A percentile compares a stretch with the other conserved stretches of the same genome.
Evolutionary conservation across 345 rosid genomes (phyloP).

Genomic region (Moricandia arvensis): DNA sequence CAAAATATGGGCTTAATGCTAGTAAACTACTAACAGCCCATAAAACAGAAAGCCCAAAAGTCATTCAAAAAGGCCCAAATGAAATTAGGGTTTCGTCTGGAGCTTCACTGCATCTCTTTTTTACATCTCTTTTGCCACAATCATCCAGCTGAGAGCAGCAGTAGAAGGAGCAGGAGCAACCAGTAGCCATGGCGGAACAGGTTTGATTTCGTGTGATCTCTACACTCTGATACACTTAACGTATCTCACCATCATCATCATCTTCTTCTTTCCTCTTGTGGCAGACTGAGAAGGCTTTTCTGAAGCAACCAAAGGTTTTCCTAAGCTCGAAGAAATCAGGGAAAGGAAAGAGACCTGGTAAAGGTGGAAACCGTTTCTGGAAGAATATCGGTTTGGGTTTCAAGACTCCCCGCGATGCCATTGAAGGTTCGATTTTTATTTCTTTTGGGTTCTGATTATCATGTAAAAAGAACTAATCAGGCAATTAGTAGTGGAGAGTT

Average conservation of each 20-base stretch:
- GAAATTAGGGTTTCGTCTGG: slow-evolving; percentile 30
- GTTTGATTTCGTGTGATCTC: neutral
- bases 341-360: slow-evolving; percentile 95
- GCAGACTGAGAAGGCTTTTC: slow-evolving; percentile 81
- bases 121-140: neutral
- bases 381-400: slow-evolving; percentile 90
- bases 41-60: slow-evolving; percentile 16
- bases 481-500: too few relatives aligned
- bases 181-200: slow-evolving; percentile 44
- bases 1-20: neutral
- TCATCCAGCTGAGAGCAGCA: slow-evolving; percentile 11
- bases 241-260: neutral
- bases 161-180: neutral
- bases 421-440: too few relatives aligned
- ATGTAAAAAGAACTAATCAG: too few relatives aligned
- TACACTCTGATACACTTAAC: neutral
- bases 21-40: slow-evolving; percentile 13
- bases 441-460: too few relatives aligned
- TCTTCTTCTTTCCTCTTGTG: neutral
- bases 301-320: slow-evolving; percentile 87
- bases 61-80: slow-evolving; percentile 35
- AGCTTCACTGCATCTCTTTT: neutral
- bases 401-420: slow-evolving; percentile 92
- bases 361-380: slow-evolving; percentile 87
- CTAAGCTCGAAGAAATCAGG: slow-evolving; percentile 74